Evolutionary conservation across 1,284 basidiomycete genomes (phyloP).

Genomic region (Tilletia walkeri): DNA sequence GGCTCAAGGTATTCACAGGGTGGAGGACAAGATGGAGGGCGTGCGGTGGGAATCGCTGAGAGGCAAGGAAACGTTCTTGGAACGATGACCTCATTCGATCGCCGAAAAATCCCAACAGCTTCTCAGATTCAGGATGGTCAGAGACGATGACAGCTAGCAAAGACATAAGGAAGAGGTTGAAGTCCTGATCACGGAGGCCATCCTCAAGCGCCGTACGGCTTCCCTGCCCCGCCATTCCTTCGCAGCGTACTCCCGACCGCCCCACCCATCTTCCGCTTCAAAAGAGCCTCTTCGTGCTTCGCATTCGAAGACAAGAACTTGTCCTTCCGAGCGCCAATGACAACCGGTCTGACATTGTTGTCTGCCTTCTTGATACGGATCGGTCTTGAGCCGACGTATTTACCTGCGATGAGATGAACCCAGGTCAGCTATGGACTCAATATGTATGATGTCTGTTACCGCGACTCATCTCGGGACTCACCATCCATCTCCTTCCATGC

Average conservation of each 20-base stretch:
- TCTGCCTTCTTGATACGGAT: slow-evolving; percentile 54
- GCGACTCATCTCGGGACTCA: slow-evolving; percentile 41
- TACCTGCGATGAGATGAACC: slow-evolving; percentile 21
- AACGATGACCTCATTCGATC: not conserved
- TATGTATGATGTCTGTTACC: no score
- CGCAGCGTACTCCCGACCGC: slow-evolving; percentile 46
- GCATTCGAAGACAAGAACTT: slow-evolving; percentile 41
- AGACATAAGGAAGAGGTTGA: no score
- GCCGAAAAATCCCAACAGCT: no score
- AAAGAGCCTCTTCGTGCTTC: slow-evolving; percentile 38
- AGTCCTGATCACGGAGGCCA: no score
- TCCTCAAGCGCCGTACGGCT: slow-evolving; percentile 1
- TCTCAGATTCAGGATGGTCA: no score
- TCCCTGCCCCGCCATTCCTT: not conserved
- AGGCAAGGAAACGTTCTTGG: no score
- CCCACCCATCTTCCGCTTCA: slow-evolving; percentile 51
- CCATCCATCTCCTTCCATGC: slow-evolving; percentile 99
- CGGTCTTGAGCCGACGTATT: slow-evolving; percentile 52
- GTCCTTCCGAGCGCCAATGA: slow-evolving; percentile 53
- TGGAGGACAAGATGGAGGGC: not conserved
- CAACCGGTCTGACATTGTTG: slow-evolving; percentile 34
- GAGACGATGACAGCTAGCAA: no score
- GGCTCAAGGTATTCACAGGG: not conserved
- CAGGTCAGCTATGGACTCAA: no score
- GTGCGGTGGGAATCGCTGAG: not conserved